Percentiles rank a stretch among this genome's conserved stretches.
phyloP scores from a whole-genome alignment of 768 basidiomycete genomes.

The Auriculariales sp. region DNA sequence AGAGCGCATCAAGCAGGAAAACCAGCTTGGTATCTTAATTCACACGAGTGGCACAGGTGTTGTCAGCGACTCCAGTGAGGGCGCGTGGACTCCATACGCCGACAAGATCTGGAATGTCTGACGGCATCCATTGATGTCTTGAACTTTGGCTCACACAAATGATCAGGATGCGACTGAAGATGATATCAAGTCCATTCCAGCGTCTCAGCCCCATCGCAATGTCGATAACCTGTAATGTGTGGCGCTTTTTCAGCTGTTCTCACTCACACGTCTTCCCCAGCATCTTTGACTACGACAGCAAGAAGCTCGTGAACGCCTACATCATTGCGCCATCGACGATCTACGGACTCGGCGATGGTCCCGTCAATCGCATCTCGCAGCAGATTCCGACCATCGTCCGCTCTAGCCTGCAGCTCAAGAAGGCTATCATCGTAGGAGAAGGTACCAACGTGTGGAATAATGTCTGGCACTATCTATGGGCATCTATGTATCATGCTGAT shows the following conservation, averaged over 20 bases:
- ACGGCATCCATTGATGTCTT: background rate
- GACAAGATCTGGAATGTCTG: constrained; percentile 13
- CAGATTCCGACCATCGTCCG: constrained; percentile 11
- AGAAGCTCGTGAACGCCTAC: constrained; percentile 9
- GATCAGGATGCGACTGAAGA: constrained; percentile 12
- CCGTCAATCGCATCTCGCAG: constrained; percentile 11
- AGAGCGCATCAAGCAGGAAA: background rate
- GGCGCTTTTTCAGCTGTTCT: background rate
- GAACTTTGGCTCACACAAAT: background rate
- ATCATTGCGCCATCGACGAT: constrained; percentile 16
- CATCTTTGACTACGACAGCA: constrained; percentile 10
- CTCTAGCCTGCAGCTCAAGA: constrained; percentile 7
- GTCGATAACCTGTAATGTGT: constrained; percentile 15
- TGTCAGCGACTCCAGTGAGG: constrained; percentile 6
- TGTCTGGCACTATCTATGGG: background rate
- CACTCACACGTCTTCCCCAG: constrained; percentile 3
- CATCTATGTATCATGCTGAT: background rate
- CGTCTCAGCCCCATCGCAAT: constrained; percentile 11
- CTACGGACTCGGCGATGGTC: constrained; percentile 12
- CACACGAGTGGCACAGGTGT: constrained; percentile 13
- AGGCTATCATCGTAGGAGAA: constrained; percentile 11
- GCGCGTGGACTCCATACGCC: constrained; percentile 7
- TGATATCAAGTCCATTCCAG: constrained; percentile 11
- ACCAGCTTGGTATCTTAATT: constrained; percentile 13
- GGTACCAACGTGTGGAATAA: constrained; percentile 14